phyloP scores from a whole-genome alignment of 2,329 filamentous ascomycete species.

The Drechslera avenae region DNA sequence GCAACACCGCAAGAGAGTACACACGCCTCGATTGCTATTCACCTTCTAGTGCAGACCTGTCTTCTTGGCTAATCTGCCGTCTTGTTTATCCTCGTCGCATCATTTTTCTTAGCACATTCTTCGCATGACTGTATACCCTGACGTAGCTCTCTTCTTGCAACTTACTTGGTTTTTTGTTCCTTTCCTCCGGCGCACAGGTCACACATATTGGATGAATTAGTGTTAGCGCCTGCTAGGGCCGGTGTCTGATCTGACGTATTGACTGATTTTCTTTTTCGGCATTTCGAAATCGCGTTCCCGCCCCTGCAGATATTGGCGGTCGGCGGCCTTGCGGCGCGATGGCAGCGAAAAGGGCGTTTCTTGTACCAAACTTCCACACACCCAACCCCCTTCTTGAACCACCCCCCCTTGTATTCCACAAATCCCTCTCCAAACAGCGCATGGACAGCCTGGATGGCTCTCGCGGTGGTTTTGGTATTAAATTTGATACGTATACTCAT shows the following conservation, averaged over 20 bases:
- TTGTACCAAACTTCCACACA: slow-evolving; percentile 6
- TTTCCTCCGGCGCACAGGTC: slow-evolving; percentile 20
- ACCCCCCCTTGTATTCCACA: slow-evolving; percentile 1
- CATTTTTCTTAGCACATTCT: slow-evolving; percentile 1
- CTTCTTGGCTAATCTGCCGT: slow-evolving; percentile 6
- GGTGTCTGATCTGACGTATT: slow-evolving; percentile 23
- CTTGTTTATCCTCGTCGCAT: neutral
- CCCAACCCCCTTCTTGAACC: neutral
- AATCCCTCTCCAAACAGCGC: slow-evolving; percentile 9
- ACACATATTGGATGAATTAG: slow-evolving; percentile 1
- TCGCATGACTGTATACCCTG: slow-evolving; percentile 18
- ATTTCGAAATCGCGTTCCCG: slow-evolving; percentile 19
- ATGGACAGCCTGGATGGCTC: neutral
- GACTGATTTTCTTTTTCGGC: slow-evolving; percentile 15
- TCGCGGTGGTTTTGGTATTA: neutral
- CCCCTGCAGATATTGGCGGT: slow-evolving; percentile 10
- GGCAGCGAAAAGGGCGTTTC: slow-evolving; percentile 7
- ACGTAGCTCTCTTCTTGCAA: neutral
- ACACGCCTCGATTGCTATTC: neutral
- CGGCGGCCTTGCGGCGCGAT: slow-evolving; percentile 21
- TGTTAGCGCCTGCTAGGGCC: slow-evolving; percentile 13
- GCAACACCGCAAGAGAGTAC: neutral
- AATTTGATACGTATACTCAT: slow-evolving; percentile 5
- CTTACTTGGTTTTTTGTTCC: slow-evolving; percentile 3
- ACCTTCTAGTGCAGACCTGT: neutral